phyloP scores from a whole-genome alignment of 2,329 filamentous ascomycete genomes.

The Metarhizium humberi region DNA sequence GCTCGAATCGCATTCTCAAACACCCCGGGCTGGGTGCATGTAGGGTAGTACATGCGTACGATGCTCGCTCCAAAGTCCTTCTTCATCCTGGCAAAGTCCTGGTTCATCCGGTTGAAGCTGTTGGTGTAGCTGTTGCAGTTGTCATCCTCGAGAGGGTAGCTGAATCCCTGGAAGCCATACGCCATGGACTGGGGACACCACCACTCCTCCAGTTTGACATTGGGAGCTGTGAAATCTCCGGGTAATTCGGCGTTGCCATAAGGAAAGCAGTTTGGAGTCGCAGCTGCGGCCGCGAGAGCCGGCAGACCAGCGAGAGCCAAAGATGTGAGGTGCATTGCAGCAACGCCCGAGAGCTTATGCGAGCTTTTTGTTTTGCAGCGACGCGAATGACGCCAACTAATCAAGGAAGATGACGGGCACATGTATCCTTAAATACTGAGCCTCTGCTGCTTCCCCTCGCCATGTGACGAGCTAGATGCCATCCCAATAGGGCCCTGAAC shows the following conservation, averaged over 20 bases:
- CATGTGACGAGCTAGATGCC: too few species aligned
- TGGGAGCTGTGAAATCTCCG: slow-evolving; percentile 5
- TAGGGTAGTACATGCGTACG: slow-evolving; percentile 13
- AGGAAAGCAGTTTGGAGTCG: background rate
- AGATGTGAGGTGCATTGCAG: background rate
- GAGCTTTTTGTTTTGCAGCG: too few species aligned
- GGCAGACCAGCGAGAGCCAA: background rate
- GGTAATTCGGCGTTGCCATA: slow-evolving; percentile 5
- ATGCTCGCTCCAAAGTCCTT: slow-evolving; percentile 12
- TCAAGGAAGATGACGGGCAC: too few species aligned
- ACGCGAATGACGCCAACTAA: too few species aligned
- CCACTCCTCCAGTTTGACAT: slow-evolving; percentile 8
- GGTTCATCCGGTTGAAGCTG: slow-evolving; percentile 10
- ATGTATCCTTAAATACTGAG: too few species aligned
- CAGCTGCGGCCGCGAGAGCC: background rate
- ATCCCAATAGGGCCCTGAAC: too few species aligned
- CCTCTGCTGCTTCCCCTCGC: too few species aligned
- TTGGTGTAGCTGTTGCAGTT: slow-evolving; percentile 9
- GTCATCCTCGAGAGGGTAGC: slow-evolving; percentile 11
- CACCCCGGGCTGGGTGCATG: slow-evolving; percentile 9
- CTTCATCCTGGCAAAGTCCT: slow-evolving; percentile 13
- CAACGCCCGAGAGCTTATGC: too few species aligned
- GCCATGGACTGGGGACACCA: slow-evolving; percentile 13
- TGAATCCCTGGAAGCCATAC: slow-evolving; percentile 13
- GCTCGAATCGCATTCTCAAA: slow-evolving; percentile 13